Percentiles rank a stretch among this genome's conserved stretches.
These are phyloP conservation scores for Xenoacremonium recifei DNA, from an alignment of 2,329 filamentous ascomycete species.

Conservation along the genomic window DNA sequence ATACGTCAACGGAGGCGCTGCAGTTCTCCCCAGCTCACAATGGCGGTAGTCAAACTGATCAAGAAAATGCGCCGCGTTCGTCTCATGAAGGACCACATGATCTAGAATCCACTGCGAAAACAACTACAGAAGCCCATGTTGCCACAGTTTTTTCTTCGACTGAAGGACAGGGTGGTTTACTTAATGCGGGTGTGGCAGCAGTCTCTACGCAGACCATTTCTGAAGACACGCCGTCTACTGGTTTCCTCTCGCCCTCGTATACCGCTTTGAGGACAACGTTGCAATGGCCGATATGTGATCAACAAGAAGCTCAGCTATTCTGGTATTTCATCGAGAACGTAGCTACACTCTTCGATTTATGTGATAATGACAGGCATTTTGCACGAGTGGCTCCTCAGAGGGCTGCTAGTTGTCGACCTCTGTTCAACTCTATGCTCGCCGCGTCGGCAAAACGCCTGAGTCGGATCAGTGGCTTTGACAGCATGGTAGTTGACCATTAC, in stretches of 20 bases:
- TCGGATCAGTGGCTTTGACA: conserved; percentile 20
- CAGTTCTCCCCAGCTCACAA: conserved; percentile 10
- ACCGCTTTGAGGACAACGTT: too few relatives aligned
- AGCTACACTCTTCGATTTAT: conserved; percentile 27
- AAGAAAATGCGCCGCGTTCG: too few relatives aligned
- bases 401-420: conserved; percentile 24
- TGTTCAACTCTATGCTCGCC: conserved; percentile 28
- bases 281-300: too few relatives aligned
- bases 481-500: conserved; percentile 23
- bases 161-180: too few relatives aligned
- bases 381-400: conserved; percentile 26
- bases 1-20: conserved; percentile 15
- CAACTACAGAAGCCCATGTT: too few relatives aligned
- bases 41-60: conserved; percentile 25
- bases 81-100: too few relatives aligned
- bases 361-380: conserved; percentile 27
- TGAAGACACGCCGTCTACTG: too few relatives aligned
- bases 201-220: too few relatives aligned
- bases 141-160: too few relatives aligned
- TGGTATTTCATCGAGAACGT: conserved; percentile 24
- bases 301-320: conserved; percentile 27
- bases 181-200: too few relatives aligned
- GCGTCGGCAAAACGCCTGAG: conserved; percentile 26
- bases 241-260: too few relatives aligned
- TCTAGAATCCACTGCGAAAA: too few relatives aligned